Conservation (phyloP, 1,284 basidiomycete genomes). For the Ganoderma boninense region DNA sequence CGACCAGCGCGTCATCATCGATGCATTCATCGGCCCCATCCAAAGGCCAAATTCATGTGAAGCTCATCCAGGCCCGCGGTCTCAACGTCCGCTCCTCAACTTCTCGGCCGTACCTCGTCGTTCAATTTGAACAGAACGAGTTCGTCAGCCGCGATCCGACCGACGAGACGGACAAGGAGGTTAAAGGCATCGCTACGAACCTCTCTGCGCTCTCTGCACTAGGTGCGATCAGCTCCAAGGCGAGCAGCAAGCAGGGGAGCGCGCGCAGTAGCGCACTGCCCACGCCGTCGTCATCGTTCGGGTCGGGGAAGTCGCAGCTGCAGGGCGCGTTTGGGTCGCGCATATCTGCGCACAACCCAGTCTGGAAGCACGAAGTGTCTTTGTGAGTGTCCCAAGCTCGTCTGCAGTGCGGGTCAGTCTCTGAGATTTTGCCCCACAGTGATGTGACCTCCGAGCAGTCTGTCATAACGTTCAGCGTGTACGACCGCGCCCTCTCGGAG, state of each 20-base stretch:
- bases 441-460: conserved; percentile 95
- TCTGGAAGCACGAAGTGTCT: conserved; percentile 99
- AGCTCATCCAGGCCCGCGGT: conserved; percentile 92
- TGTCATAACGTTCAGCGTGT: conserved; percentile 90
- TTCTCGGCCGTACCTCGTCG: conserved; percentile 93
- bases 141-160: conserved; percentile 95
- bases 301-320: conserved; percentile 42
- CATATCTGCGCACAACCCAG: conserved; percentile 84
- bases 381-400: conserved; percentile 71
- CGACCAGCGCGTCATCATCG: conserved; percentile 29
- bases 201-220: conserved; percentile 73
- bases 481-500: conserved; percentile 86
- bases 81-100: conserved; percentile 76
- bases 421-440: conserved; percentile 51
- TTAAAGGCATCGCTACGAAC: conserved; percentile 79
- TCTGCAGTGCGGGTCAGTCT: conserved; percentile 19
- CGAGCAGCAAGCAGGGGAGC: conserved; percentile 42
- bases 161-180: conserved; percentile 86
- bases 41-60: conserved; percentile 92
- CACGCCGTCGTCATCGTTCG: conserved; percentile 51
- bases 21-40: conserved; percentile 47
- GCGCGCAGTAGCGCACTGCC: conserved; percentile 42
- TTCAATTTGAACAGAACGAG: conserved; percentile 99
- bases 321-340: conserved; percentile 64
- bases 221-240: conserved; percentile 71